Evolutionary conservation across 345 rosid species (phyloP).

Genomic region (Arabis alpina): DNA sequence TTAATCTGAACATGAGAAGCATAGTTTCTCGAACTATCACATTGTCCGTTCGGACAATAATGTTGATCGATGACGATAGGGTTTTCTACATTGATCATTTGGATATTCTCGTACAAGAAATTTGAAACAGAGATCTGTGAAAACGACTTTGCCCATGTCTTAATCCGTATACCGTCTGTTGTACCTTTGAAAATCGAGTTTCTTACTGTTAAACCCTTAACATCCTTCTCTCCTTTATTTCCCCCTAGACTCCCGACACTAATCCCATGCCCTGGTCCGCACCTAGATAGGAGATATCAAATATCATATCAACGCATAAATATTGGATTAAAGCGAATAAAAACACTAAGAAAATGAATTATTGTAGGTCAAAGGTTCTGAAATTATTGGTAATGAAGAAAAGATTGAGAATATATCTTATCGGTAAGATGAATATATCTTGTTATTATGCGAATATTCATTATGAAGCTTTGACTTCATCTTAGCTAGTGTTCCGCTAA

Average conservation of each 20-base stretch:
- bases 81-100: conserved; percentile 38
- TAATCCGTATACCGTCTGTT: conserved; percentile 40
- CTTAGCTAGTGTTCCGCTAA: not conserved
- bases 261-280: conserved; percentile 51
- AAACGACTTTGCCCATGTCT: conserved; percentile 41
- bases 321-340: not conserved
- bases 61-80: conserved; percentile 44
- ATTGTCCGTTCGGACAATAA: conserved; percentile 40
- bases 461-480: too few relatives aligned
- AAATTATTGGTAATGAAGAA: too few relatives aligned
- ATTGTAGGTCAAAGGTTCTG: too few relatives aligned
- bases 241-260: conserved; percentile 43
- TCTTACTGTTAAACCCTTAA: conserved; percentile 30
- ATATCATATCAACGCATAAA: not conserved
- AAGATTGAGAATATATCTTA: too few relatives aligned
- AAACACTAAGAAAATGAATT: too few relatives aligned
- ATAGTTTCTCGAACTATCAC: conserved; percentile 28
- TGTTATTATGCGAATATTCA: too few relatives aligned
- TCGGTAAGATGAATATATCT: not conserved
- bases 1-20: conserved; percentile 49
- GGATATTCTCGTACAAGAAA: conserved; percentile 38
- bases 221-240: conserved; percentile 19
- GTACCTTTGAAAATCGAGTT: conserved; percentile 37
- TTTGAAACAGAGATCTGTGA: conserved; percentile 29
- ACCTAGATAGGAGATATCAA: conserved; percentile 14